Evolutionary conservation across 2,329 filamentous ascomycete species (phyloP), one percentile per base, ranked within the genome.

Genomic region (Penicillium sp.): DNA sequence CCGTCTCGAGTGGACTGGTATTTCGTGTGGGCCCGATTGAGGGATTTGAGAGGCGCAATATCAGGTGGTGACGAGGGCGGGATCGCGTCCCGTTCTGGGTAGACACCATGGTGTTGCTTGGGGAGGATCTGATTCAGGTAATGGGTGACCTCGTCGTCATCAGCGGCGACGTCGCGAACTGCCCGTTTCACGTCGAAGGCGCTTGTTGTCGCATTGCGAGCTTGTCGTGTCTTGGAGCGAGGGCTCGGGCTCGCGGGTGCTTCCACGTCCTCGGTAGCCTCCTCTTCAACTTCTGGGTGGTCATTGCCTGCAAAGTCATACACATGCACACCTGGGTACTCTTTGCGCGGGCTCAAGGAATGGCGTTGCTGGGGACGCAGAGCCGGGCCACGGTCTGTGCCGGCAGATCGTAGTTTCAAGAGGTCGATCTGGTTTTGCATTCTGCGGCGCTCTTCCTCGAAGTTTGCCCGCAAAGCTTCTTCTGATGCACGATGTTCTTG

Each of bases 371-470:
- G 51, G 9, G 56, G 42, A 35, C 58, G 56, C 6, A 58, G 46
- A 16, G 61, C 60, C 13, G 63, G 59, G 20, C 61, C 58, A 11
- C 58, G 61, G 46, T 68, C 72, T 3, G 65, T 50, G 18, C 63
- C 62, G 20, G 63, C 57, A 35, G 72, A 50, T 40, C 67, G 66
- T 13, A 62, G 56, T 53, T 64, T 68, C n/a, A 75, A 51, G 6
- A 65, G 59, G 24, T 73, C 66, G 22, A 75, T 73, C 20, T 72
- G 68, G 39, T 64, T 65, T 50, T 68, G 67, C 70, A 74, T 67
- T n/a, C 63, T 62, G 42, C 61, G 62, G 28, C 69, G 71, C 54
- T 75, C 73, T 28, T 72, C 63, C 4, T 68, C 60, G 50, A 70
- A 71, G 1, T 61, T 61, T 28, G 63, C 59, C 42, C 65, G 68